A percentile compares a stretch with the other conserved stretches of the same genome.
Evolutionary conservation across 2,329 filamentous ascomycete species (phyloP).

Genomic region (Blumeriella jaapii): DNA sequence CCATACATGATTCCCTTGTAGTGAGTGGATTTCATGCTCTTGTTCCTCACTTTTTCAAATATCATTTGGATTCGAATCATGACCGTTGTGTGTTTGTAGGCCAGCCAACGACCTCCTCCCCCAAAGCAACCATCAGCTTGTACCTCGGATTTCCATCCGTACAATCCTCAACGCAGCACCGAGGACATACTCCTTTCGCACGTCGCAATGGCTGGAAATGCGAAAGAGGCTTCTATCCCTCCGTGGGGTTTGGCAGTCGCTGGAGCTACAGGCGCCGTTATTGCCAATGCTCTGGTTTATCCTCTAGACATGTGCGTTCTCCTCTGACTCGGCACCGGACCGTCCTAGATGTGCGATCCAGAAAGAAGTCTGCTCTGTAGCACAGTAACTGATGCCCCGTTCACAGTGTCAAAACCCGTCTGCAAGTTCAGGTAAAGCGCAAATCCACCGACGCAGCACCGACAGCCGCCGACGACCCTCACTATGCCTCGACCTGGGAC

Average conservation of each 20-base stretch:
- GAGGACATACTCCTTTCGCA: constrained; percentile 1
- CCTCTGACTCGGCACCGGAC: neutral
- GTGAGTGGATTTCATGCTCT: neutral
- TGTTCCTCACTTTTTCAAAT: neutral
- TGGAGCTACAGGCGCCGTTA: constrained; percentile 81
- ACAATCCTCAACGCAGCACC: neutral
- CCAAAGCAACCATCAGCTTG: neutral
- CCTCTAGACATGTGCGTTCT: constrained; percentile 81
- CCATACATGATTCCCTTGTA: neutral
- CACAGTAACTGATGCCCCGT: neutral
- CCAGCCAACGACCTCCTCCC: neutral
- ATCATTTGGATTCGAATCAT: neutral
- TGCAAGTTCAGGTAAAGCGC: constrained; percentile 84
- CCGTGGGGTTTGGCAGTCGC: constrained; percentile 91
- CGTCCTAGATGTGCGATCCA: constrained; percentile 3
- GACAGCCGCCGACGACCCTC: constrained; percentile 41
- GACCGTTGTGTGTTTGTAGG: neutral
- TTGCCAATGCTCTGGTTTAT: constrained; percentile 93
- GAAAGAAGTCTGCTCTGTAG: neutral
- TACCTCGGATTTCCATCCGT: neutral
- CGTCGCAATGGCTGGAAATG: constrained; percentile 22
- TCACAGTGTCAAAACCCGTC: constrained; percentile 78
- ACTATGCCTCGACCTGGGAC: constrained; percentile 82
- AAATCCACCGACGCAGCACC: constrained; percentile 35
- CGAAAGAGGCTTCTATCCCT: constrained; percentile 43